phyloP scores from a whole-genome alignment of 2,329 filamentous ascomycete species.

The Penicillium sp. region DNA sequence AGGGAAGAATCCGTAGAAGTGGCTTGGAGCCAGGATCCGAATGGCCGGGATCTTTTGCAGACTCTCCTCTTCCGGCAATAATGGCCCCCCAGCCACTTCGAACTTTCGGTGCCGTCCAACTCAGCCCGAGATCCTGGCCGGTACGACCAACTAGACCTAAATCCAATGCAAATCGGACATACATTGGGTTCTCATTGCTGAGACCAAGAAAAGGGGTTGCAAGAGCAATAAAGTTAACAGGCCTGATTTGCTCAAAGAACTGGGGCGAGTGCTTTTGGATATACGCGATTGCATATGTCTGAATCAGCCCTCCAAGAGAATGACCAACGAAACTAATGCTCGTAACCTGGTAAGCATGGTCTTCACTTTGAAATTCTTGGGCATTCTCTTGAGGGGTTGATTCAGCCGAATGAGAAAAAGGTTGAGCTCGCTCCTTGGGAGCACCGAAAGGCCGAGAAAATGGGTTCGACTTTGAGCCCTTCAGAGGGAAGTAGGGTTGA shows the following conservation, averaged over 20 bases:
- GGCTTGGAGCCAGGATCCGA: conserved; percentile 77
- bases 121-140: conserved; percentile 86
- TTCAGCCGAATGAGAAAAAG: conserved; percentile 36
- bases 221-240: conserved; percentile 81
- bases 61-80: conserved; percentile 65
- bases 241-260: conserved; percentile 78
- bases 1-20: conserved; percentile 76
- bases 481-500: conserved; percentile 70
- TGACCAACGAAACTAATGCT: conserved; percentile 94
- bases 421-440: conserved; percentile 23
- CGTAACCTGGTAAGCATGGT: conserved; percentile 66
- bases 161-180: conserved; percentile 92
- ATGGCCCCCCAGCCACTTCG: conserved; percentile 81
- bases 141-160: conserved; percentile 94
- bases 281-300: conserved; percentile 91
- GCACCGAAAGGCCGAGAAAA: conserved; percentile 43
- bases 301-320: conserved; percentile 78
- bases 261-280: conserved; percentile 89
- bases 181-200: conserved; percentile 94
- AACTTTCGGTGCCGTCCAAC: conserved; percentile 81
- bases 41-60: conserved; percentile 45
- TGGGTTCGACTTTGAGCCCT: conserved; percentile 45
- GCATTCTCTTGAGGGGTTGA: conserved; percentile 29
- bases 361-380: conserved; percentile 34
- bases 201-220: conserved; percentile 82